Conservation (phyloP, 2,329 filamentous ascomycete species). For the Aspergillus glaucus region DNA sequence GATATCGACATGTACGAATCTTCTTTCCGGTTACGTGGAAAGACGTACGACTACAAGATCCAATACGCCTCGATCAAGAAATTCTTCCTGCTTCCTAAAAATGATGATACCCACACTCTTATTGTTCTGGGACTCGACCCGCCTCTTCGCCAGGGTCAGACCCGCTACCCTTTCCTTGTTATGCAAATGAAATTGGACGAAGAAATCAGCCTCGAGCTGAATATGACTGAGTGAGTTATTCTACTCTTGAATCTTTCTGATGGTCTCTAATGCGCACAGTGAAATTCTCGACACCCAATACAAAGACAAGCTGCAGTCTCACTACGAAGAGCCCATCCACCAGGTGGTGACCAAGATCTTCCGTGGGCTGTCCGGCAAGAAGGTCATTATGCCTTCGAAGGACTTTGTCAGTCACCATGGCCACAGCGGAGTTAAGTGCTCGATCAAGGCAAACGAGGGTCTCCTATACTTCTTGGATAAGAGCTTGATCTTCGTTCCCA, state of each 20-base stretch:
- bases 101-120: conserved; percentile 94
- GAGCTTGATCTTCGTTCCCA: conserved; percentile 98
- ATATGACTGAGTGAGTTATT: conserved; percentile 67
- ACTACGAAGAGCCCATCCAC: conserved; percentile 90
- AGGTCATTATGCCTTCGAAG: conserved; percentile 86
- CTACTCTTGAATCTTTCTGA: neutral
- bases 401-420: conserved; percentile 91
- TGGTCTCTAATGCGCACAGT: conserved; percentile 20
- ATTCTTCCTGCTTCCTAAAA: conserved; percentile 96
- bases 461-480: conserved; percentile 96
- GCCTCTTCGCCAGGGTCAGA: conserved; percentile 92
- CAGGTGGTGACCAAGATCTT: conserved; percentile 95
- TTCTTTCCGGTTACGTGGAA: conserved; percentile 92
- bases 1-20: conserved; percentile 99
- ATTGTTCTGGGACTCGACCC: conserved; percentile 92
- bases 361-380: conserved; percentile 88
- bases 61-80: conserved; percentile 98
- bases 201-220: conserved; percentile 91
- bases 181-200: conserved; percentile 99
- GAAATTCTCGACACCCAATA: conserved; percentile 79
- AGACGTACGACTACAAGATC: conserved; percentile 99
- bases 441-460: conserved; percentile 99
- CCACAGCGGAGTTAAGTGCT: conserved; percentile 95
- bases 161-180: conserved; percentile 93
- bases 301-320: conserved; percentile 77